phyloP scores from a whole-genome alignment of 139 green algal species.

The Chlorella vulgaris region DNA sequence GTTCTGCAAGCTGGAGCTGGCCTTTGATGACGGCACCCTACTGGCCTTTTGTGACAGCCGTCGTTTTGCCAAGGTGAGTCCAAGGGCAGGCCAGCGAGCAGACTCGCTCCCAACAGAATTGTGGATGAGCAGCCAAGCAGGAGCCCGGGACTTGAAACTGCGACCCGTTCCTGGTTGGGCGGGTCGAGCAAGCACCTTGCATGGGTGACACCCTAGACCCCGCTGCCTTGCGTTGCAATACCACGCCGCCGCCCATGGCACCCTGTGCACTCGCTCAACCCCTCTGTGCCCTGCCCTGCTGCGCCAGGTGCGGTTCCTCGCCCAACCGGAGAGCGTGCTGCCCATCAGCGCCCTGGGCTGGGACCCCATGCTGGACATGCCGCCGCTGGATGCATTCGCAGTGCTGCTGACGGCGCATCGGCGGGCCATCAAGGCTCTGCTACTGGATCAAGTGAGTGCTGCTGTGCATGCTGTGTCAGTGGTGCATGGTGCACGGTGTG shows the following conservation, averaged over 20 bases:
- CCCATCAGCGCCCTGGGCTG: slow-evolving; percentile 67
- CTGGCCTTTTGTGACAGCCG: slow-evolving; percentile 79
- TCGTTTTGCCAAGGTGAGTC: slow-evolving; percentile 64
- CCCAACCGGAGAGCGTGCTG: slow-evolving; percentile 37
- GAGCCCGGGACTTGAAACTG: neutral
- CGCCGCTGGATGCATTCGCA: slow-evolving; percentile 52
- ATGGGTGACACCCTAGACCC: neutral
- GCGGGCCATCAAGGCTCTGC: slow-evolving; percentile 74
- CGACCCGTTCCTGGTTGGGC: neutral
- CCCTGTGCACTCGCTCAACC: neutral
- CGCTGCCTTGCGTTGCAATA: neutral
- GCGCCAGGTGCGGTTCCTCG: slow-evolving; percentile 17
- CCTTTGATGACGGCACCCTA: slow-evolving; percentile 59
- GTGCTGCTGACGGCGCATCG: slow-evolving; percentile 34
- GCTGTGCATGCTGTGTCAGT: no score
- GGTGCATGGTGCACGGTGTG: no score
- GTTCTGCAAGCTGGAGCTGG: slow-evolving; percentile 60
- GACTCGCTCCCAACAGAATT: neutral
- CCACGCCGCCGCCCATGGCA: neutral
- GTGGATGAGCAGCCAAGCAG: neutral
- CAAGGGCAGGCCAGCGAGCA: slow-evolving; percentile 19
- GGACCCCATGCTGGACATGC: slow-evolving; percentile 64
- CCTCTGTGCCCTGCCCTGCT: no score
- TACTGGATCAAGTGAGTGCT: slow-evolving; percentile 77
- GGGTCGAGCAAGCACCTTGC: neutral